These are phyloP conservation scores for Podila clonocystis DNA, from an alignment of 192 early-diverging fungal species.

Conservation along the genomic window DNA sequence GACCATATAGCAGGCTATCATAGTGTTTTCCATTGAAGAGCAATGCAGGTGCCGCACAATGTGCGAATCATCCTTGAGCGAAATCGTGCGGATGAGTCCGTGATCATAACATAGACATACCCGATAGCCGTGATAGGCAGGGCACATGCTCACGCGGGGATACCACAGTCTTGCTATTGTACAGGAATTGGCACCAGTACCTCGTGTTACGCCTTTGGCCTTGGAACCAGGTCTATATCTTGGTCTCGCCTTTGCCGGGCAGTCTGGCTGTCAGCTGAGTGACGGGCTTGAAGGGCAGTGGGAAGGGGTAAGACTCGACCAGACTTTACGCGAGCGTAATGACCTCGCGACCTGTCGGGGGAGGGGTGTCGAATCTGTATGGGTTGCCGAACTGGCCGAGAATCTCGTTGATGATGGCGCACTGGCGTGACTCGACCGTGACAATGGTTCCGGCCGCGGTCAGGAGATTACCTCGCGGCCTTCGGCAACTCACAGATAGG, in stretches of 20 bases:
- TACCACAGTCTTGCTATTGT: constrained; percentile 5
- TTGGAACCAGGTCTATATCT: constrained; percentile 2
- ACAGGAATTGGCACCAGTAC: constrained; percentile 41
- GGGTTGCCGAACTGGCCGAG: constrained; percentile 5
- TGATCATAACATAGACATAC: constrained; percentile 24
- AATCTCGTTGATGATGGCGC: constrained; percentile 22
- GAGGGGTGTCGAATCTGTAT: constrained; percentile 23
- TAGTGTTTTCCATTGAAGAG: constrained; percentile 22
- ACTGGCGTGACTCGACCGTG: constrained; percentile 27
- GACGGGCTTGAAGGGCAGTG: constrained; percentile 9
- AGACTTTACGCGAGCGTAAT: constrained; percentile 7
- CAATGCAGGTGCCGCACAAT: constrained; percentile 35
- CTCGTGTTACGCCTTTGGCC: background rate
- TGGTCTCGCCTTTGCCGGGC: constrained; percentile 1
- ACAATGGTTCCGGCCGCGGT: constrained; percentile 3
- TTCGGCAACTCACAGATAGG: constrained; percentile 57
- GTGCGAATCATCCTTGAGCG: background rate
- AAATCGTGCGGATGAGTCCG: constrained; percentile 8
- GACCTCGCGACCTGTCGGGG: constrained; percentile 3
- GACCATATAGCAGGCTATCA: no score
- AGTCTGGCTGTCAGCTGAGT: constrained; percentile 13
- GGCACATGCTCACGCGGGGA: constrained; percentile 6
- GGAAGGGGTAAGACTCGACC: constrained; percentile 13
- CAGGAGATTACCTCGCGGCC: background rate
- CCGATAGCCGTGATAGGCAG: constrained; percentile 13